Evolutionary conservation across 1,284 basidiomycete genomes (phyloP).

Genomic region (Anthracocystis setariae): DNA sequence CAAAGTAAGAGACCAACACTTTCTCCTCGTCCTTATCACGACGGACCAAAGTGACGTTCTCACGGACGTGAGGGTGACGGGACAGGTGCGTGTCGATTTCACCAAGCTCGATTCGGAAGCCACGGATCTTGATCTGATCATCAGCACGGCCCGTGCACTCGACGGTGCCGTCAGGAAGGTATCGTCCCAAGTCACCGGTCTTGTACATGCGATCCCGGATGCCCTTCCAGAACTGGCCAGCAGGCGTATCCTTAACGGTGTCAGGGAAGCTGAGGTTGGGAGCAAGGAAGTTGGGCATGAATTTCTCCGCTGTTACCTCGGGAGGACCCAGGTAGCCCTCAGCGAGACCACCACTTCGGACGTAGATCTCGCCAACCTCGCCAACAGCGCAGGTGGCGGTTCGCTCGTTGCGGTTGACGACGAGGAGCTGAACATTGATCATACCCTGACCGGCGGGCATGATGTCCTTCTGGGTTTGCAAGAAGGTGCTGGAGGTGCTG

Average conservation of each 20-base stretch:
- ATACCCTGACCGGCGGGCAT: slow-evolving; percentile 98
- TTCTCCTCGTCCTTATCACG: slow-evolving; percentile 99
- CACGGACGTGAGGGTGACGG: slow-evolving; percentile 89
- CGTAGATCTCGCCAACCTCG: slow-evolving; percentile 98
- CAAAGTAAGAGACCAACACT: slow-evolving; percentile 97
- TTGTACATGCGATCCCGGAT: slow-evolving; percentile 97
- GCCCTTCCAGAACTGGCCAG: slow-evolving; percentile 81
- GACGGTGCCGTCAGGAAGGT: slow-evolving; percentile 90
- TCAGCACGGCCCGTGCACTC: slow-evolving; percentile 98
- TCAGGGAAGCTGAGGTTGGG: slow-evolving; percentile 56
- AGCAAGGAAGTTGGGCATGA: slow-evolving; percentile 65
- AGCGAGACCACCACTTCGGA: slow-evolving; percentile 92
- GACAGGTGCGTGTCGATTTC: slow-evolving; percentile 98
- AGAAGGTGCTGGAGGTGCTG: slow-evolving; percentile 84
- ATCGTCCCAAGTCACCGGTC: slow-evolving; percentile 94
- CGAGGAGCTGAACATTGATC: slow-evolving; percentile 96
- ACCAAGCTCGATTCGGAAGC: slow-evolving; percentile 97
- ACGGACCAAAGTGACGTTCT: slow-evolving; percentile 96
- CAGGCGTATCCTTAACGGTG: slow-evolving; percentile 58
- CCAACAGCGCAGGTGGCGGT: slow-evolving; percentile 91
- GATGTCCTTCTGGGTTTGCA: slow-evolving; percentile 94
- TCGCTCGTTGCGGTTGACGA: slow-evolving; percentile 92
- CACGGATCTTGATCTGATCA: slow-evolving; percentile 99
- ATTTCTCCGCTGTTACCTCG: slow-evolving; percentile 78
- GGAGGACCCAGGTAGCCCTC: slow-evolving; percentile 89